Evolutionary conservation across 371 early-diverging fungal species (phyloP).

Genomic region (Batkoa obscura): DNA sequence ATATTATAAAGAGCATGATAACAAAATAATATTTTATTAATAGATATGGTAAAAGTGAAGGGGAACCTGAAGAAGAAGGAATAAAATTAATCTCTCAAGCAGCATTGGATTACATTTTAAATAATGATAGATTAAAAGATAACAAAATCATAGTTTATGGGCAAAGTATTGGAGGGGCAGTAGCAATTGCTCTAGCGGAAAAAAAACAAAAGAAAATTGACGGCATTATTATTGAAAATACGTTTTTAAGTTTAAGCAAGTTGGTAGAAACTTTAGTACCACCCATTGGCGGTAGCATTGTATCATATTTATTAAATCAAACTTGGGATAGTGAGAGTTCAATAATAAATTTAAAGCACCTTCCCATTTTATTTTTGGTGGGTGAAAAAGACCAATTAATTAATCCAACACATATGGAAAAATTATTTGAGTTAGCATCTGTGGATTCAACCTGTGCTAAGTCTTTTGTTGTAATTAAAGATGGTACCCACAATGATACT

Average conservation of each 20-base stretch:
- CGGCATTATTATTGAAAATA: constrained; percentile 85
- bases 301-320: constrained; percentile 59
- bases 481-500: constrained; percentile 86
- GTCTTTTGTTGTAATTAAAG: constrained; percentile 29
- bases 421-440: constrained; percentile 27
- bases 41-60: constrained; percentile 80
- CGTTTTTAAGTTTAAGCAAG: constrained; percentile 75
- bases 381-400: constrained; percentile 75
- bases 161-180: constrained; percentile 95
- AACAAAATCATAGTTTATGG: constrained; percentile 75
- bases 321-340: constrained; percentile 64
- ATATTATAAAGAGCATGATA: background rate
- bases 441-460: background rate
- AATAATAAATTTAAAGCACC: constrained; percentile 39
- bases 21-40: background rate
- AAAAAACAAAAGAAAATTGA: constrained; percentile 37
- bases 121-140: constrained; percentile 43
- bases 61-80: constrained; percentile 67
- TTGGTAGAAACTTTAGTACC: constrained; percentile 71
- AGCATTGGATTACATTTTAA: constrained; percentile 55
- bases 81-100: constrained; percentile 74
- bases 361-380: constrained; percentile 70
- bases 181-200: constrained; percentile 73
- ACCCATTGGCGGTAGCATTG: constrained; percentile 23
- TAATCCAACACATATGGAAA: constrained; percentile 68